phyloP scores from a whole-genome alignment of 129 eudicot genomes.

The Glebionis coronaria region DNA sequence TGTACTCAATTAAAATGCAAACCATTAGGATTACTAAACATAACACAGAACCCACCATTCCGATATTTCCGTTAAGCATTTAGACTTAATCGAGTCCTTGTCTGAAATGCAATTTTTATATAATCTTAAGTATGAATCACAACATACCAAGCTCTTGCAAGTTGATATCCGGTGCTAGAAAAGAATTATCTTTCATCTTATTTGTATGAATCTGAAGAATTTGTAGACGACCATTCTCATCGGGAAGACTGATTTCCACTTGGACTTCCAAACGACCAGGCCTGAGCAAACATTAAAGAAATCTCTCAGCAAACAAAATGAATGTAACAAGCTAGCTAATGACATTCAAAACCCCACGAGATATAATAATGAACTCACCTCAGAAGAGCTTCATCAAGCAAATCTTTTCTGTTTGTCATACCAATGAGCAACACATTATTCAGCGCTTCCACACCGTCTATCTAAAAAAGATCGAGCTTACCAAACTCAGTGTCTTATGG shows the following conservation, averaged over 20 bases:
- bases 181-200: constrained; percentile 97
- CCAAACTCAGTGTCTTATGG: too few relatives aligned
- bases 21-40: not conserved
- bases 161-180: constrained; percentile 91
- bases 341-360: too few relatives aligned
- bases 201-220: constrained; percentile 95
- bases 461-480: too few relatives aligned
- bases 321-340: too few relatives aligned
- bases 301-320: too few relatives aligned
- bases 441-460: too few relatives aligned
- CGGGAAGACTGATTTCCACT: constrained; percentile 98
- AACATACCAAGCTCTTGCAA: constrained; percentile 87
- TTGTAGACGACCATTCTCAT: constrained; percentile 93
- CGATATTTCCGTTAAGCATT: not conserved
- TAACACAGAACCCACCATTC: not conserved
- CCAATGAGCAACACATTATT: too few relatives aligned
- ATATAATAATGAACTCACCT: too few relatives aligned
- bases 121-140: not conserved
- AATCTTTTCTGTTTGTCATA: too few relatives aligned
- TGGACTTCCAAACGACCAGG: constrained; percentile 99
- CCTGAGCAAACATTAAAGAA: constrained; percentile 39
- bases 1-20: constrained; percentile 31
- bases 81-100: constrained; percentile 1
- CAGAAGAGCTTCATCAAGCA: too few relatives aligned
- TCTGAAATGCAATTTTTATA: too few relatives aligned